A percentile compares a stretch with the other conserved stretches of the same genome.
phyloP scores from a whole-genome alignment of 345 rosid species.

The Gossypium raimondii region DNA sequence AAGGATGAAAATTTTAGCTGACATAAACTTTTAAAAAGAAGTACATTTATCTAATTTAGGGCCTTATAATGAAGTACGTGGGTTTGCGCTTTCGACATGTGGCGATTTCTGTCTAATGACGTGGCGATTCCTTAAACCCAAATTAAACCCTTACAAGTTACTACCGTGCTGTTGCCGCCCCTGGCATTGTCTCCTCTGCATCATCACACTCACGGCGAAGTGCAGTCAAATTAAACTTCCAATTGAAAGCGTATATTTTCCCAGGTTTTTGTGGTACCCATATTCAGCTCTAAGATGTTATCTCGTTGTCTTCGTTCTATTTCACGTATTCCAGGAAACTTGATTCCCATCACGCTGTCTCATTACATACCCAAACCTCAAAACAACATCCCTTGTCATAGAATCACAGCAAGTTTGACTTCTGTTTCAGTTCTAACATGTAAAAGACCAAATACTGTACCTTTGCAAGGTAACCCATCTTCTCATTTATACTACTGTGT shows the following conservation, averaged over 20 bases:
- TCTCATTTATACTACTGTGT: neutral
- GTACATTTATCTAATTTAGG: neutral
- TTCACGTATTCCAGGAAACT: slow-evolving; percentile 8
- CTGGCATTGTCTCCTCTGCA: neutral
- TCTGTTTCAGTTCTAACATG: slow-evolving; percentile 25
- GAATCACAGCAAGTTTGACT: slow-evolving; percentile 24
- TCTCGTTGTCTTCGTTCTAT: slow-evolving; percentile 10
- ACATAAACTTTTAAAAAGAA: no score
- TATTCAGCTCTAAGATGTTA: slow-evolving; percentile 1
- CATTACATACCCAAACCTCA: slow-evolving; percentile 26
- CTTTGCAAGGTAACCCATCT: slow-evolving; percentile 43
- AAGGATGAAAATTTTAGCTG: no score
- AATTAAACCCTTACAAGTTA: slow-evolving; percentile 3
- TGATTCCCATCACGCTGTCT: slow-evolving; percentile 26
- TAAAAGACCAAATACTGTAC: slow-evolving; percentile 17
- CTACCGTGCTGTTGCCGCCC: neutral
- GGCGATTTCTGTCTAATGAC: neutral
- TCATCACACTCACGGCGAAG: neutral
- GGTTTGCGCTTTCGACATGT: neutral
- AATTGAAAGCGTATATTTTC: neutral
- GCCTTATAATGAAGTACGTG: neutral
- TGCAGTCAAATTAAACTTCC: neutral
- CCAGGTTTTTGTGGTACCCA: neutral
- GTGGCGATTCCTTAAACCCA: slow-evolving; percentile 1
- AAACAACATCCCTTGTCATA: slow-evolving; percentile 9